phyloP scores from a whole-genome alignment of 1,284 basidiomycete genomes.

The Cryptococcus sp. region DNA sequence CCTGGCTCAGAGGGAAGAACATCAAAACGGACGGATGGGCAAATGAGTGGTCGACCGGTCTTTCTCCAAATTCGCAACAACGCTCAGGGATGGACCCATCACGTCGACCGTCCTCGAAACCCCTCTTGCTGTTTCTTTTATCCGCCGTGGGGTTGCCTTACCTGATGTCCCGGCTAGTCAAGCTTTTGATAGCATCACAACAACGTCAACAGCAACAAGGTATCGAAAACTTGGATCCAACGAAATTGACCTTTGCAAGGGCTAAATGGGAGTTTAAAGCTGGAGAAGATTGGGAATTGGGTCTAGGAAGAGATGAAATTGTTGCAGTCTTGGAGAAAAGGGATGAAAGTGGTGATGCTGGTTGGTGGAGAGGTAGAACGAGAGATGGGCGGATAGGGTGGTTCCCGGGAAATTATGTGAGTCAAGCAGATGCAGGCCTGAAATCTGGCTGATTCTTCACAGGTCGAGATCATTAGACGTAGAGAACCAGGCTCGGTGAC shows the following conservation, averaged over 20 bases:
- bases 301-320: constrained; percentile 83
- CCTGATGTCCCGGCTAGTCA: constrained; percentile 86
- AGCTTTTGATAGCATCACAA: constrained; percentile 65
- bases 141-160: constrained; percentile 94
- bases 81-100: background rate
- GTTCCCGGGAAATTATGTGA: constrained; percentile 90
- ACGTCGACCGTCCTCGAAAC: constrained; percentile 71
- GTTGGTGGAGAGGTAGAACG: constrained; percentile 96
- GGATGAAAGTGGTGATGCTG: constrained; percentile 72
- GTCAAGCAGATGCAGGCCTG: constrained; percentile 7
- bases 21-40: constrained; percentile 39
- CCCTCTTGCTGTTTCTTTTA: constrained; percentile 88
- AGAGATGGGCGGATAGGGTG: constrained; percentile 91
- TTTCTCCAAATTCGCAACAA: background rate
- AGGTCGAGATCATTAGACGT: constrained; percentile 5
- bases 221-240: constrained; percentile 46
- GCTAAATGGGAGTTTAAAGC: constrained; percentile 77
- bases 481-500: background rate
- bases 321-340: constrained; percentile 86
- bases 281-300: constrained; percentile 70
- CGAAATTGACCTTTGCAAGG: constrained; percentile 76
- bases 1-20: constrained; percentile 53
- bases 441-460: background rate
- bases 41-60: constrained; percentile 42
- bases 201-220: constrained; percentile 39